Conservation (phyloP, 805 yeast genomes). For the Ogataea corticis region DNA sequence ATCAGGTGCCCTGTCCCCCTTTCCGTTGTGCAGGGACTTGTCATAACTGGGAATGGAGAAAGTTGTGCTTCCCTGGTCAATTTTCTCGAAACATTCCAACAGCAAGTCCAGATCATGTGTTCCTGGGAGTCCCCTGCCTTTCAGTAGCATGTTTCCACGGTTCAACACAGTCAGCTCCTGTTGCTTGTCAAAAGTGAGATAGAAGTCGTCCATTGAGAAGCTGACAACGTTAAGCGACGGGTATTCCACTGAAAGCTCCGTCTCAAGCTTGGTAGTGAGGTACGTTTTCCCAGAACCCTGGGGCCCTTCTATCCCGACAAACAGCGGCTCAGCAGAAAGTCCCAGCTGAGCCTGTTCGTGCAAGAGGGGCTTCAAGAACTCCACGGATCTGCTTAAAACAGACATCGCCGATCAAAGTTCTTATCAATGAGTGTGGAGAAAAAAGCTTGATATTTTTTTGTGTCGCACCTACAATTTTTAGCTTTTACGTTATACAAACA, state of each 20-base stretch:
- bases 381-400: constrained; percentile 17
- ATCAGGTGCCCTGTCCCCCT: constrained; percentile 67
- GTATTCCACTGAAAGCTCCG: constrained; percentile 34
- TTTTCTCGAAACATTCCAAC: constrained; percentile 35
- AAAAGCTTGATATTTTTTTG: background rate
- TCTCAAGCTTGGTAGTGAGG: constrained; percentile 44
- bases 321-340: constrained; percentile 30
- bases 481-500: constrained; percentile 1
- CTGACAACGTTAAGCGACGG: constrained; percentile 43
- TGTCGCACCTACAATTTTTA: background rate
- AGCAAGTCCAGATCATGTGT: constrained; percentile 74
- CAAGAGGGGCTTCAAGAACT: constrained; percentile 35
- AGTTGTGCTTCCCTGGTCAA: constrained; percentile 28
- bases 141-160: constrained; percentile 45
- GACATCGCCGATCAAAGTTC: constrained; percentile 14
- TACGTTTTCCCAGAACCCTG: constrained; percentile 81
- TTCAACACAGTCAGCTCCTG: constrained; percentile 38
- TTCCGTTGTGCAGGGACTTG: constrained; percentile 68
- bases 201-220: constrained; percentile 85
- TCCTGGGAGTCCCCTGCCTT: constrained; percentile 89
- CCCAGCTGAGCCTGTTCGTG: constrained; percentile 20
- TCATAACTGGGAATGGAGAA: constrained; percentile 69
- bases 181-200: constrained; percentile 68
- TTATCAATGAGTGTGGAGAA: constrained; percentile 3
- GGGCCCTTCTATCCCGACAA: constrained; percentile 66